These are phyloP conservation scores for Aspergillus ruber DNA, from an alignment of 2,329 filamentous ascomycete genomes.

Conservation along the genomic window DNA sequence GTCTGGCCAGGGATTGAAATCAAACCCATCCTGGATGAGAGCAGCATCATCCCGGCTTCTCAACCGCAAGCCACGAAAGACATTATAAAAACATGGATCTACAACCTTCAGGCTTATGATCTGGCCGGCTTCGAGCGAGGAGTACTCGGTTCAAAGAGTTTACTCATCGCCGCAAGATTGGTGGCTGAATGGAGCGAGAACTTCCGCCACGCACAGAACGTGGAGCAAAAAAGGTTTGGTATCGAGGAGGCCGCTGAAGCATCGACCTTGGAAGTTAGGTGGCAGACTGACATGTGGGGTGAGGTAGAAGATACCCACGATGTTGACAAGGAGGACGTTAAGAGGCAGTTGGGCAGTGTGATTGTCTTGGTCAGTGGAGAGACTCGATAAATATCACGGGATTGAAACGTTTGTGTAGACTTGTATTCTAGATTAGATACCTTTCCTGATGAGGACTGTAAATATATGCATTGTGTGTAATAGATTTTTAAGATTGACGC, in stretches of 20 bases:
- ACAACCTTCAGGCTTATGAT: slow-evolving; percentile 67
- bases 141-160: slow-evolving; percentile 76
- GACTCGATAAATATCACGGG: slow-evolving; percentile 14
- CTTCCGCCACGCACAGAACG: slow-evolving; percentile 48
- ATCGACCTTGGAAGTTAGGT: slow-evolving; percentile 76
- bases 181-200: slow-evolving; percentile 83
- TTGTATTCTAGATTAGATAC: not conserved
- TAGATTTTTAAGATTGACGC: not conserved
- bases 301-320: slow-evolving; percentile 98
- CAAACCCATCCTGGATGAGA: slow-evolving; percentile 68
- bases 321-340: slow-evolving; percentile 84
- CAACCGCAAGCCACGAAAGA: slow-evolving; percentile 71
- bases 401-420: not conserved
- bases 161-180: slow-evolving; percentile 69
- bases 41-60: slow-evolving; percentile 66
- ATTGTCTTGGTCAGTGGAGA: slow-evolving; percentile 69
- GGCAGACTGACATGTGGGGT: slow-evolving; percentile 88
- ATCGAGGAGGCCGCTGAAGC: slow-evolving; percentile 75
- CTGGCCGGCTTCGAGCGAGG: slow-evolving; percentile 80
- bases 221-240: slow-evolving; percentile 52
- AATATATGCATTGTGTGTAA: not conserved
- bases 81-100: slow-evolving; percentile 71
- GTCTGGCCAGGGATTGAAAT: slow-evolving; percentile 83
- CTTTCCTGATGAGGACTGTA: not conserved
- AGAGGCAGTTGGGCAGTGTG: slow-evolving; percentile 80